Base-by-base conservation (phyloP, 2,329 filamentous ascomycete genomes). In the Domatiomyces catenatus region DNA sequence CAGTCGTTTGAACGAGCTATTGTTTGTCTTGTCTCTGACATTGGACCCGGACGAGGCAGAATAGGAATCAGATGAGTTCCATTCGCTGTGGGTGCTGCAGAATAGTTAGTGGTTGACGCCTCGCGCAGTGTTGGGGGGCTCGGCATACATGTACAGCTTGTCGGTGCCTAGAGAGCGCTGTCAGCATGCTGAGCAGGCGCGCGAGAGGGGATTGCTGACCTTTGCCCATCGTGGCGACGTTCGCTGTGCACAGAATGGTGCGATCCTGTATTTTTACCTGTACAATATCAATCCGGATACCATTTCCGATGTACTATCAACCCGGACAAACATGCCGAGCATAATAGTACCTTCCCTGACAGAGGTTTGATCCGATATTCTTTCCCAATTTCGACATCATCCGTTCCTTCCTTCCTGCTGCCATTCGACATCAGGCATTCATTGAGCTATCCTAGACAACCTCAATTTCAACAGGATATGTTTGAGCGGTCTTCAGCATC, bases 81-180 rank as follows among this genome's bases (percentile, higher is more conserved):
- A 98, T 74, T 98, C 92, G 42, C 86, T 93, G 71, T 98, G 93
- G 50, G 92, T 98, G 63, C 98, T 98, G 76, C 81, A 58, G 48
- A 51, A 15, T 45, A 47, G 49, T 50, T 24, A 48, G 54, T 53
- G 51, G 52, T 36, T 8, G 45, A 17, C 15, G 26, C 32, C 3
- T 5, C 32, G 32, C 18, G 49, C 18, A n/a, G 17, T 24, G 19
- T 42, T 24, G 32, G 10, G 36, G 22, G 44, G 46, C 5, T n/a
- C 26, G 48, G 32, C 66, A 50, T 70, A 72, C 70, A 39, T 39
- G 55, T 73, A 73, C 50, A 73, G 66, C 54, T 73, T 73, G 59
- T 73, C 70, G 48, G 70, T 73, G 62, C 70, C 70, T 73, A 56
- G 7, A 55, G 49, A 49, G 46, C 48, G 54, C 49, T 46, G 47